Conservation (phyloP, 2,329 filamentous ascomycete species). For the Clonostachys rhizophaga region DNA sequence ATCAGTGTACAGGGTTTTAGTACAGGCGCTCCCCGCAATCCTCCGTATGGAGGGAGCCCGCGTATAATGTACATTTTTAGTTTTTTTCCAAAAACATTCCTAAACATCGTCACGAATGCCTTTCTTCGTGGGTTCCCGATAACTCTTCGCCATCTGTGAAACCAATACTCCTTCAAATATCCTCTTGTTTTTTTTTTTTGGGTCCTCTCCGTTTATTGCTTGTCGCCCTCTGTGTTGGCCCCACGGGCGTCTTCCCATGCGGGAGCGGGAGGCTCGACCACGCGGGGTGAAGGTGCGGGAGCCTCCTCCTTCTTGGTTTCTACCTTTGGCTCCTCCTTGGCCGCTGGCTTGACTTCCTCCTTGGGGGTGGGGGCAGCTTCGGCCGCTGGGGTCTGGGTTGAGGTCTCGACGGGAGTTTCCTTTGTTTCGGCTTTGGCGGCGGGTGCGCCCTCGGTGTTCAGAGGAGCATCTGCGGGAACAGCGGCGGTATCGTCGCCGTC, state of each 20-base stretch:
- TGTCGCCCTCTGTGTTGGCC: slow-evolving; percentile 14
- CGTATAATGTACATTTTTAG: too few species aligned
- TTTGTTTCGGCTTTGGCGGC: neutral
- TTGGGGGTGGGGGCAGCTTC: neutral
- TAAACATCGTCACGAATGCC: too few species aligned
- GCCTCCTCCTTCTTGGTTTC: neutral
- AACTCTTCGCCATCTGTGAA: too few species aligned
- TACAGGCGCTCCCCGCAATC: too few species aligned
- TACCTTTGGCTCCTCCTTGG: neutral
- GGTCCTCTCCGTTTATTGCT: neutral
- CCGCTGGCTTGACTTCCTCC: neutral
- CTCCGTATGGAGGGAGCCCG: too few species aligned
- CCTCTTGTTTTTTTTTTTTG: neutral
- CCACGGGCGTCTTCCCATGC: slow-evolving; percentile 19
- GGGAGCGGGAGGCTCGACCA: too few species aligned
- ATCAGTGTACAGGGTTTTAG: neutral
- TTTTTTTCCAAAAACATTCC: too few species aligned
- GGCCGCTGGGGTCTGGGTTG: neutral
- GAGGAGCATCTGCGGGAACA: neutral
- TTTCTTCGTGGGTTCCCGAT: too few species aligned
- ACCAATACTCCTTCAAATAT: slow-evolving; percentile 7
- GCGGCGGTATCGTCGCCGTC: slow-evolving; percentile 7
- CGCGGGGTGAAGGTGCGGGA: too few species aligned
- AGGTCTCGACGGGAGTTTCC: neutral
- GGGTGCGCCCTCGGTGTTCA: neutral